These are phyloP conservation scores for Colletotrichum sp. DNA, from an alignment of 2,329 filamentous ascomycete species.

Conservation along the genomic window DNA sequence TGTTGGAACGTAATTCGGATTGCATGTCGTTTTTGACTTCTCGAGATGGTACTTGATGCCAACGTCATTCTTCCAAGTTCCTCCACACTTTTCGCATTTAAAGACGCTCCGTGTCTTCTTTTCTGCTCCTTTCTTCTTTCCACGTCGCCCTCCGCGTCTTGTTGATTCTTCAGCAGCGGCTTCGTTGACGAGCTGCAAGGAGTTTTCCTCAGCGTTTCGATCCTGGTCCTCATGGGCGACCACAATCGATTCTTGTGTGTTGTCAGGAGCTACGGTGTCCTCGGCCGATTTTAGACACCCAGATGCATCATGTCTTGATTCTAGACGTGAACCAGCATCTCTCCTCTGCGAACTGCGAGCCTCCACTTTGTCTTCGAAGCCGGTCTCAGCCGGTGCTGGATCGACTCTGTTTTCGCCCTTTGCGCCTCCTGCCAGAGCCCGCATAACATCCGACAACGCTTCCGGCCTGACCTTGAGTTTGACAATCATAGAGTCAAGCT, in stretches of 20 bases:
- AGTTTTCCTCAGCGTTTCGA: background rate
- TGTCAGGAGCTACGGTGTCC: background rate
- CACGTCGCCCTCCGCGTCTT: background rate
- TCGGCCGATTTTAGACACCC: background rate
- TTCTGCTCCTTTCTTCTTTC: background rate
- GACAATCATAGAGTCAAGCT: background rate
- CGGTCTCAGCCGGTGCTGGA: background rate
- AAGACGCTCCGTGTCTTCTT: conserved; percentile 32
- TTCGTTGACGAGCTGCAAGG: background rate
- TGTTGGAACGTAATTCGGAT: conserved; percentile 47
- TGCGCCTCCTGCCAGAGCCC: background rate
- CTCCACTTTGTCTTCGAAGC: background rate
- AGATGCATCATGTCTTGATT: background rate
- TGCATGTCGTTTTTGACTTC: conserved; percentile 60
- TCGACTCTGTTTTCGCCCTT: background rate
- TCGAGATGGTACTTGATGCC: conserved; percentile 64
- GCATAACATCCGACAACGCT: conserved; percentile 1
- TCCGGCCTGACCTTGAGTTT: conserved; percentile 6
- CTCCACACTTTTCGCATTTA: conserved; percentile 58
- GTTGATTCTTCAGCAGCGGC: background rate
- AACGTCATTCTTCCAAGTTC: conserved; percentile 62
- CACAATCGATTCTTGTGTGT: background rate
- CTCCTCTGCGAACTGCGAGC: background rate
- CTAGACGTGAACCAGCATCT: background rate
- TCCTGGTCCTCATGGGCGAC: background rate